Evolutionary conservation across 208 protist genomes (phyloP).

Genomic region (Naegleria fowleri): DNA sequence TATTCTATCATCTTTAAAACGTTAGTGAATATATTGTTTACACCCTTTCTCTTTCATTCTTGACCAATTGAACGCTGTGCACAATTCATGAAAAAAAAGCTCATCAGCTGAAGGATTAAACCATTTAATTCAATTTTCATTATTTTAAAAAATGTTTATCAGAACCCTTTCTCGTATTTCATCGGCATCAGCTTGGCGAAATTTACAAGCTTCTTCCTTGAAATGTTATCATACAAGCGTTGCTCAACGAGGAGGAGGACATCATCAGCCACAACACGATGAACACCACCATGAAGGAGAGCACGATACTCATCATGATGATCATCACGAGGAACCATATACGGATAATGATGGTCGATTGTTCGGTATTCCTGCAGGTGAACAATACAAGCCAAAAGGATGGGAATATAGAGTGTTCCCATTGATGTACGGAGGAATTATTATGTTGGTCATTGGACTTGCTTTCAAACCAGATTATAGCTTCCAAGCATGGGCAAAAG

Average conservation of each 20-base stretch:
- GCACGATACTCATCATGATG: background rate
- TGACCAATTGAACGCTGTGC: too few species aligned
- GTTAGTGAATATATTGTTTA: too few species aligned
- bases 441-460: background rate
- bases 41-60: too few species aligned
- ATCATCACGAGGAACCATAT: constrained; percentile 6
- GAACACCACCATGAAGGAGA: background rate
- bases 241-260: background rate
- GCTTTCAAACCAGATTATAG: background rate
- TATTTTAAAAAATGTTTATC: background rate
- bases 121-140: background rate
- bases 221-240: background rate
- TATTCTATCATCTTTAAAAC: too few species aligned
- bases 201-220: background rate
- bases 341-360: background rate
- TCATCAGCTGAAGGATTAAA: too few species aligned
- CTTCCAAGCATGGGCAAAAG: background rate
- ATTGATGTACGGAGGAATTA: background rate
- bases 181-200: background rate
- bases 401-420: background rate
- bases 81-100: too few species aligned
- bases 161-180: background rate
- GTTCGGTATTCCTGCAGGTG: background rate
- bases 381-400: background rate
- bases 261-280: background rate